phyloP scores from a whole-genome alignment of 2,329 filamentous ascomycete genomes.

The Alternaria longipes region DNA sequence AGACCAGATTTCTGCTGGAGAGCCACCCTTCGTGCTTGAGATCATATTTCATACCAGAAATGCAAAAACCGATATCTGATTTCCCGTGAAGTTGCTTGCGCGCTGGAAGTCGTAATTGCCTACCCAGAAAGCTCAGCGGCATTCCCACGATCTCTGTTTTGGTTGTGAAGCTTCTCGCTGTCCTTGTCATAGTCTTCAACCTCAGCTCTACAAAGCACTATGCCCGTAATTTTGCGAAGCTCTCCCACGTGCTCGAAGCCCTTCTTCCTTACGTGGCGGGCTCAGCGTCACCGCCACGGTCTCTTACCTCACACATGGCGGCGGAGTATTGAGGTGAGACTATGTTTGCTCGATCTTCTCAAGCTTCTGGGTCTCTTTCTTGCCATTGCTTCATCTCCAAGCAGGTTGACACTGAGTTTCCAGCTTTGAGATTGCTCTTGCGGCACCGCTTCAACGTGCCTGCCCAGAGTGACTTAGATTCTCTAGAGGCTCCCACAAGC shows the following conservation, averaged over 20 bases:
- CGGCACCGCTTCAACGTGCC: not conserved
- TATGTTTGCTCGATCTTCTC: not conserved
- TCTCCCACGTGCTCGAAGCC: not conserved
- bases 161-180: not conserved
- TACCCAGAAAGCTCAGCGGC: not conserved
- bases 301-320: not conserved
- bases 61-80: not conserved
- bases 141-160: not conserved
- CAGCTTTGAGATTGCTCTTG: not conserved
- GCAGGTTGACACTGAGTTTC: not conserved
- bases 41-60: not conserved
- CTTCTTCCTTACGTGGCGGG: not conserved
- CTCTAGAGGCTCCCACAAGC: not conserved
- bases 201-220: not conserved
- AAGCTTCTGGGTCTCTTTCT: not conserved
- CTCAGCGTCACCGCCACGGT: not conserved
- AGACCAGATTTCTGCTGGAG: not conserved
- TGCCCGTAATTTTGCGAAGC: not conserved
- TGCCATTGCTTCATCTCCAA: not conserved
- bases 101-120: not conserved
- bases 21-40: not conserved
- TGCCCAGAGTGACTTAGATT: not conserved
- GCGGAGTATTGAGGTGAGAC: not conserved
- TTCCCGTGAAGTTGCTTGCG: not conserved
- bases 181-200: not conserved